These are phyloP conservation scores for Potentilla sterilis DNA, from an alignment of 306 rosid species.

Conservation along the genomic window DNA sequence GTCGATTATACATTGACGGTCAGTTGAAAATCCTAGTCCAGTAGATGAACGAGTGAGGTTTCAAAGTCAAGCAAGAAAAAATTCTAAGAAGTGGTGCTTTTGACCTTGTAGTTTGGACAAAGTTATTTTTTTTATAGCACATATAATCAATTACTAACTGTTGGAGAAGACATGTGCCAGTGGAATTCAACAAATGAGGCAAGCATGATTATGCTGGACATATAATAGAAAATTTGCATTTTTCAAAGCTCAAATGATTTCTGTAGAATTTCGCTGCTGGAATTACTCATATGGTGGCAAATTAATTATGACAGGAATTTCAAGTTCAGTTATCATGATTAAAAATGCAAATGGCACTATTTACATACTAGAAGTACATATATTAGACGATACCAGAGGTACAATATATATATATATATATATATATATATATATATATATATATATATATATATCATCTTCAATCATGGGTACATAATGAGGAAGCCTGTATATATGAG, in stretches of 20 bases:
- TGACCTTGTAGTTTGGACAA: conserved; percentile 4
- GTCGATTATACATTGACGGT: not conserved
- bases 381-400: too few species aligned
- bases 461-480: not conserved
- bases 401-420: too few species aligned
- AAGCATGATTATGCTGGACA: conserved; percentile 11
- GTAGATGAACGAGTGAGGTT: not conserved
- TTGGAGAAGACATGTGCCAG: conserved; percentile 5
- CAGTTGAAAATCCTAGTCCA: not conserved
- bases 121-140: not conserved
- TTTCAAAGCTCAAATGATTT: conserved; percentile 24
- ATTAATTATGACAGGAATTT: not conserved
- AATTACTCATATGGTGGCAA: not conserved
- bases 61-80: not conserved
- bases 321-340: not conserved
- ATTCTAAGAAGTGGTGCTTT: not conserved
- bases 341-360: not conserved
- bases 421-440: too few species aligned
- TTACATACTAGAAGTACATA: not conserved
- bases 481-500: not conserved
- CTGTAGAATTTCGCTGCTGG: conserved; percentile 11
- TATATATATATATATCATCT: too few species aligned
- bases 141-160: not conserved
- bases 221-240: not conserved
- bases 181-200: not conserved